These are phyloP conservation scores for Coleophoma crateriformis DNA, from an alignment of 2,329 filamentous ascomycete genomes.

Conservation along the genomic window DNA sequence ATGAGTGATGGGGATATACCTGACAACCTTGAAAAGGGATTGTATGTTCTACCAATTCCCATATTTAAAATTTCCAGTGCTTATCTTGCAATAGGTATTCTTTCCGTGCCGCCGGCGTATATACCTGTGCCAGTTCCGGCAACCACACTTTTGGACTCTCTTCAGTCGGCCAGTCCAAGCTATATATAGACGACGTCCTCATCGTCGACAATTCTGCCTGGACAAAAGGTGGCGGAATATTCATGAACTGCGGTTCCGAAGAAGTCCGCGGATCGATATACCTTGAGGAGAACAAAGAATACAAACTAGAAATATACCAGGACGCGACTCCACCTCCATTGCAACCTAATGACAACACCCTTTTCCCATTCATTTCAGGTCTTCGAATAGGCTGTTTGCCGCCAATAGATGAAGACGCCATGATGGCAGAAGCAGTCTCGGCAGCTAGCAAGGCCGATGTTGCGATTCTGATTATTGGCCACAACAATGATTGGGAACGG, in stretches of 20 bases:
- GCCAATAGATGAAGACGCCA: slow-evolving; percentile 26
- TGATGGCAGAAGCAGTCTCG: no score
- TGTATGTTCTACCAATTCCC: slow-evolving; percentile 32
- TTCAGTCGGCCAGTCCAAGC: slow-evolving; percentile 17
- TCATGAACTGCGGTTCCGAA: slow-evolving; percentile 26
- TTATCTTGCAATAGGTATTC: slow-evolving; percentile 27
- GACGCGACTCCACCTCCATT: slow-evolving; percentile 53
- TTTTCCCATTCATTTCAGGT: no score
- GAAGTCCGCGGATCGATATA: slow-evolving; percentile 17
- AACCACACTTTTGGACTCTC: slow-evolving; percentile 15
- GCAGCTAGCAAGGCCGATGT: no score
- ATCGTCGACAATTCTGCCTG: slow-evolving; percentile 23
- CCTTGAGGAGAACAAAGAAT: slow-evolving; percentile 7
- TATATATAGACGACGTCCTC: slow-evolving; percentile 24
- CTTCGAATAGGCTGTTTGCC: no score
- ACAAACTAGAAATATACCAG: slow-evolving; percentile 12
- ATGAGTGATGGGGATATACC: no score
- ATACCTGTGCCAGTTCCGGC: slow-evolving; percentile 9
- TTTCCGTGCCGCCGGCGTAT: slow-evolving; percentile 22
- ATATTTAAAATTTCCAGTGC: slow-evolving; percentile 43
- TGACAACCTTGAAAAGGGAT: slow-evolving; percentile 20
- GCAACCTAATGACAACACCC: no score
- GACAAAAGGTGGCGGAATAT: slow-evolving; percentile 27
- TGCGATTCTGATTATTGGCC: slow-evolving; percentile 32
- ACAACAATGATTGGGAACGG: neutral